phyloP scores from a whole-genome alignment of 2,329 filamentous ascomycete species.

The Botrytis elliptica region DNA sequence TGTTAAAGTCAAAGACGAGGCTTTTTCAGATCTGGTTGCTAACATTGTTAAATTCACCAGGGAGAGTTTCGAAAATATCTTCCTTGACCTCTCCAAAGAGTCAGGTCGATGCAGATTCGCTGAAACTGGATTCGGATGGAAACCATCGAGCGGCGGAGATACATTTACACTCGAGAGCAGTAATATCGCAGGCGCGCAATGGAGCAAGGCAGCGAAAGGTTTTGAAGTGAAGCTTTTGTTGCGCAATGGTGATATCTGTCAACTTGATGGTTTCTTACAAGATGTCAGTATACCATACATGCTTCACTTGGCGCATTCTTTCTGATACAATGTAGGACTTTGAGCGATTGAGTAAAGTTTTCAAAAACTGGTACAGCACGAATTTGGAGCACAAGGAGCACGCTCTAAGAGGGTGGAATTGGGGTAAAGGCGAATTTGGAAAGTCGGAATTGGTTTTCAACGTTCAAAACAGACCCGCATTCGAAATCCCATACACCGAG shows the following conservation, averaged over 20 bases:
- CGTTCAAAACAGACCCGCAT: slow-evolving; percentile 92
- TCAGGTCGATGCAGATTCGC: slow-evolving; percentile 92
- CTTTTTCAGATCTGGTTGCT: slow-evolving; percentile 14
- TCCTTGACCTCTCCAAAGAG: slow-evolving; percentile 91
- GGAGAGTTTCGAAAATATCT: slow-evolving; percentile 97
- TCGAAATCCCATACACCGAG: slow-evolving; percentile 95
- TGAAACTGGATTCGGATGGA: slow-evolving; percentile 94
- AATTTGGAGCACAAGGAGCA: slow-evolving; percentile 91
- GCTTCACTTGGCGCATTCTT: slow-evolving; percentile 13
- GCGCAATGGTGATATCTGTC: slow-evolving; percentile 79
- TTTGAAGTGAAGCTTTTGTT: slow-evolving; percentile 92
- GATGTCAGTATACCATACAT: slow-evolving; percentile 52
- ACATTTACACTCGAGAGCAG: slow-evolving; percentile 89
- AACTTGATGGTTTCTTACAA: slow-evolving; percentile 91
- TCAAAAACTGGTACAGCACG: slow-evolving; percentile 98
- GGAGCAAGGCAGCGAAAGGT: slow-evolving; percentile 89
- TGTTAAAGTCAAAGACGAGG: slow-evolving; percentile 1
- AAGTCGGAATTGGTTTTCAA: slow-evolving; percentile 96
- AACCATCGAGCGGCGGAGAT: slow-evolving; percentile 80
- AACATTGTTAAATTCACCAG: slow-evolving; percentile 40
- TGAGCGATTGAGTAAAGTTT: slow-evolving; percentile 85
- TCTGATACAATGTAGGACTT: slow-evolving; percentile 60
- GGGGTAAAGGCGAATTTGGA: slow-evolving; percentile 96
- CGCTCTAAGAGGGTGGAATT: slow-evolving; percentile 95
- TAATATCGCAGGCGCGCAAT: slow-evolving; percentile 85